Percentiles rank a stretch among this genome's conserved stretches.
Evolutionary conservation across 2,329 filamentous ascomycete species (phyloP).

Genomic region (Scortechinia acanthostroma): DNA sequence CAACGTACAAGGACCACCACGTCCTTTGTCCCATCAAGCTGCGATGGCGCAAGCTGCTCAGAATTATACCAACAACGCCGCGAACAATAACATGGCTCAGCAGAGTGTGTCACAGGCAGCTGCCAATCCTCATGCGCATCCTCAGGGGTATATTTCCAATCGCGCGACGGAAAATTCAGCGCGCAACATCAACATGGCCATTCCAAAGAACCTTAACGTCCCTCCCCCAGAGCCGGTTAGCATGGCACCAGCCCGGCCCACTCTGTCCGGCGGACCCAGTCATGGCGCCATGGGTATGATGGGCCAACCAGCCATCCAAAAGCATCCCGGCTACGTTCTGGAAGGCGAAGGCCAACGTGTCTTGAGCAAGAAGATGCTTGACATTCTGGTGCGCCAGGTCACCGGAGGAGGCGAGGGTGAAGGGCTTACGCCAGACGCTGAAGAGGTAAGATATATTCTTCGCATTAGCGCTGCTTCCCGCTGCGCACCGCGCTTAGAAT

Average conservation of each 20-base stretch:
- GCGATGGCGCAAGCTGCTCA: slow-evolving; percentile 33
- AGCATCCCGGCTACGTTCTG: slow-evolving; percentile 61
- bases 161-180: slow-evolving; percentile 18
- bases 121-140: slow-evolving; percentile 25
- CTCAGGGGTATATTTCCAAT: slow-evolving; percentile 27
- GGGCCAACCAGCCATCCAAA: slow-evolving; percentile 60
- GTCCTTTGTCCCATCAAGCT: slow-evolving; percentile 31
- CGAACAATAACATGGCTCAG: slow-evolving; percentile 10
- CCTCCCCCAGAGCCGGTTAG: slow-evolving; percentile 49
- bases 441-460: slow-evolving; percentile 50
- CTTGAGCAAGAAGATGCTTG: slow-evolving; percentile 67
- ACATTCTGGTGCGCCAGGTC: slow-evolving; percentile 68
- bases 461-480: no score
- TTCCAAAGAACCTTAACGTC: slow-evolving; percentile 46
- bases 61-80: slow-evolving; percentile 23
- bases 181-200: slow-evolving; percentile 17
- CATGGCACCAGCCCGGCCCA: slow-evolving; percentile 59
- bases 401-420: slow-evolving; percentile 53
- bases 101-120: slow-evolving; percentile 16
- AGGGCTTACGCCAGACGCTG: slow-evolving; percentile 60
- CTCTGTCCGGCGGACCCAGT: slow-evolving; percentile 48
- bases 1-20: slow-evolving; percentile 22
- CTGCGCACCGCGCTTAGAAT: slow-evolving; percentile 3
- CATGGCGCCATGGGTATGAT: slow-evolving; percentile 56
- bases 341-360: slow-evolving; percentile 66